Evolutionary conservation across 495 filamentous ascomycete genomes (phyloP), one percentile per base, ranked within the genome.

Genomic region (Lophiostoma macrostomum): DNA sequence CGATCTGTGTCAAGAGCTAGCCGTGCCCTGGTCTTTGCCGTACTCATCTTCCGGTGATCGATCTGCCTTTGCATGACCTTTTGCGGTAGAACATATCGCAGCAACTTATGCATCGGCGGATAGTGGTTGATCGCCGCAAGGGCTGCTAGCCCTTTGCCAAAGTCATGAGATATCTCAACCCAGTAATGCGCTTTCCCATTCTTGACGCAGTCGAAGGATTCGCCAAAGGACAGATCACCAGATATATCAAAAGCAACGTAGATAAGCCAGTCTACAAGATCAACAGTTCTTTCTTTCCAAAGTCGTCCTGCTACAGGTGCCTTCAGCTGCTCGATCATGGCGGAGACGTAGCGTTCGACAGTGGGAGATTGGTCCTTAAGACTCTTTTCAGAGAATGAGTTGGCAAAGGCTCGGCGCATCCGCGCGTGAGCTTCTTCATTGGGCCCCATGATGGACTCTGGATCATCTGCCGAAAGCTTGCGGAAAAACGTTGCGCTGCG

Each of bases 191-290:
- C 54, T 45, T 58, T 50, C 29, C 38, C 47, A 23, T 42, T 44
- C 22, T 51, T 51, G 13, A 61, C 1, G 25, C 51, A 56, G 18
- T 51, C 51, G 28, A 61, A 61, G 1, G 58, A 51, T 24, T 56
- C 51, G 10, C 58, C 58, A 22, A 55, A 56, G 5, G 52, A 56
- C 8, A 61, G 30, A 32, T 61, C 58, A 2, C 58, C 58, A 3
- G 46, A 50, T 19, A 61, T 48, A 19, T 57, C 58, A 29, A 61
- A 61, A 11, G 58, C 53, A 1, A 50, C 18, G 24, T 28, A 61
- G 25, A 52, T 61, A 12, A 61, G n/a, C 53, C 58, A 61, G 30
- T 38, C 18, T 30, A 24, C 31, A 1, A 61, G 38, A 40, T 61
- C 52, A 12, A 57, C 47, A 6, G 11, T 39, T 20, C 39, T 50